Conservation (phyloP, 306 rosid species). For the Arachis hypogaea region DNA sequence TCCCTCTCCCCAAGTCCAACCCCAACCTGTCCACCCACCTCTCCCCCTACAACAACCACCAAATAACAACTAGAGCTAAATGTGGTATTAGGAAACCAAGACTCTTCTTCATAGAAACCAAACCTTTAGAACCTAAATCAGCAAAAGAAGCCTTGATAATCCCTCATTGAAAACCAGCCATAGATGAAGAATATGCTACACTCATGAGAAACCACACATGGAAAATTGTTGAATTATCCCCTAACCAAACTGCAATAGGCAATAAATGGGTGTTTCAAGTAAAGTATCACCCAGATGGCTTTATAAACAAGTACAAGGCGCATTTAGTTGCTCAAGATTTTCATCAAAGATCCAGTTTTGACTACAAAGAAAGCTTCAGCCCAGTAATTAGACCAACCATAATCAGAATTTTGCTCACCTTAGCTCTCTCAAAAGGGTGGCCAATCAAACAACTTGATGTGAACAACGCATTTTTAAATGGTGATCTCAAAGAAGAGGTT, state of each 20-base stretch:
- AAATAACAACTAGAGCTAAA: neutral
- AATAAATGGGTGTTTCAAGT: neutral
- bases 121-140: neutral
- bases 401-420: accelerated
- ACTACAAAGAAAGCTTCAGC: neutral
- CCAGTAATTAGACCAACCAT: neutral
- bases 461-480: no score
- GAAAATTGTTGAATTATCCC: neutral
- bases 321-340: neutral
- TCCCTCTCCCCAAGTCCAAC: no score
- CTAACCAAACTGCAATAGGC: neutral
- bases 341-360: neutral
- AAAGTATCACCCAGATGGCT: neutral
- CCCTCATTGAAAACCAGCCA: neutral
- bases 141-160: neutral
- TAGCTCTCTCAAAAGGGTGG: neutral
- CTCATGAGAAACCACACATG: neutral
- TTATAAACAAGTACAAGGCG: neutral
- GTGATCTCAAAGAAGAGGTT: no score
- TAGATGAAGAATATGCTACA: neutral
- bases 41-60: neutral
- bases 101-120: no score
- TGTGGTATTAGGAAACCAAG: neutral
- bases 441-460: neutral
- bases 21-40: neutral